Base-by-base conservation (phyloP, 1,284 basidiomycete species). In the Tilletia setariae region DNA sequence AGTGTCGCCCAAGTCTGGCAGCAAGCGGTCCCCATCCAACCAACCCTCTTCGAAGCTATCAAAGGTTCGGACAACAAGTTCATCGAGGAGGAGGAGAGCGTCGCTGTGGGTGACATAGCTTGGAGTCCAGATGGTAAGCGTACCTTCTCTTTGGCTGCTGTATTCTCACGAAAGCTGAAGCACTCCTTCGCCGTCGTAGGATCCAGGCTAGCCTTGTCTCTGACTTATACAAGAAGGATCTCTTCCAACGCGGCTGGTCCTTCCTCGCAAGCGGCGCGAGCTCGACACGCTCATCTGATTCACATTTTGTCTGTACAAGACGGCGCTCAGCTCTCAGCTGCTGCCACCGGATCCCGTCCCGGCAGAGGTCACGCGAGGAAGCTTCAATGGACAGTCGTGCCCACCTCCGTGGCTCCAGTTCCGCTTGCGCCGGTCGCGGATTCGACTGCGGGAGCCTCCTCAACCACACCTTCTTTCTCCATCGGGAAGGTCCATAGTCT, bases 301-400 rank as follows among this genome's bases (percentile, higher is more conserved):
- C 30, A 69, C 9, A 72, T 69, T 1, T 69, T 73, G 47, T 75
- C 74, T 9, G 72, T 73, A 1, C 72, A 75, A 49, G 69, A 75
- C 53, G 74, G 74, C 4, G 63, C 59, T 2, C 62, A 73, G 32
- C 66, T 75, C 21, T 75, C 74, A 19, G 63, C 56, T 30, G 32
- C 35, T 16, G 56, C 56, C 28, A 61, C 30, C 9, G 56, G 56
- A 30, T 32, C 56, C 7, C 56, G 56, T 6, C 30, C 56, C 23
- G 56, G 56, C 13, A 2, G 28, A 2, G 56, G 56, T n/a, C 30
- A 32, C n/a, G 25, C 30, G 15, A 25, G 56, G 19, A 61, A 40
- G 9, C 56, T 61, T 6, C 56, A 61, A 21, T 61, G 56, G 56
- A 61, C 56, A 61, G 15, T 30, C 30, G 15, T 61, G 9, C 56